phyloP scores from a whole-genome alignment of 139 green algal genomes.

The Chlamydomonas sphaeroides region DNA sequence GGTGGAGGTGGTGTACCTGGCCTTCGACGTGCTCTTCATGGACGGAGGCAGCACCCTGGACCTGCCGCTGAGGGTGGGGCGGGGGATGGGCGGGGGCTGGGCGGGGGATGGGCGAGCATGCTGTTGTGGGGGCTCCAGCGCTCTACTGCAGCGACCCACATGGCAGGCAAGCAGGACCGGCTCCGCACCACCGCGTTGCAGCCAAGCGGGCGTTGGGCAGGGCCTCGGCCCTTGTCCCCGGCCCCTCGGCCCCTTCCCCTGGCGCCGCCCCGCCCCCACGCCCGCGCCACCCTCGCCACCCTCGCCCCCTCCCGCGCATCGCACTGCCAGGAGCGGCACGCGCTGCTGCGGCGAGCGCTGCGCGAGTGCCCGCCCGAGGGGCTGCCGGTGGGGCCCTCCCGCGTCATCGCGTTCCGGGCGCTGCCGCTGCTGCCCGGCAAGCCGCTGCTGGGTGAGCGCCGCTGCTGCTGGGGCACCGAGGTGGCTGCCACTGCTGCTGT shows the following conservation, averaged over 20 bases:
- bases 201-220: no score
- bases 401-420: slow-evolving; percentile 50
- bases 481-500: no score
- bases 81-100: no score
- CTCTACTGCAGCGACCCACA: no score
- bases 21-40: slow-evolving; percentile 87
- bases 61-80: slow-evolving; percentile 33
- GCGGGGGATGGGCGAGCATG: background rate
- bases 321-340: slow-evolving; percentile 63
- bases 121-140: no score
- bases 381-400: slow-evolving; percentile 6
- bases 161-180: no score
- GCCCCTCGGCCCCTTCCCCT: no score
- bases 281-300: no score
- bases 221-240: no score
- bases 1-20: slow-evolving; percentile 76
- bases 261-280: no score
- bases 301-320: background rate
- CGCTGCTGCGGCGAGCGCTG: slow-evolving; percentile 59
- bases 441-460: slow-evolving; percentile 34
- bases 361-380: slow-evolving; percentile 29
- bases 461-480: background rate
- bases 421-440: slow-evolving; percentile 52
- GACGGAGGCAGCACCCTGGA: slow-evolving; percentile 52
- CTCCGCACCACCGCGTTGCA: no score